Evolutionary conservation across 257 asterid genomes (phyloP).

Genomic region (Rauvolfia tetraphylla): DNA sequence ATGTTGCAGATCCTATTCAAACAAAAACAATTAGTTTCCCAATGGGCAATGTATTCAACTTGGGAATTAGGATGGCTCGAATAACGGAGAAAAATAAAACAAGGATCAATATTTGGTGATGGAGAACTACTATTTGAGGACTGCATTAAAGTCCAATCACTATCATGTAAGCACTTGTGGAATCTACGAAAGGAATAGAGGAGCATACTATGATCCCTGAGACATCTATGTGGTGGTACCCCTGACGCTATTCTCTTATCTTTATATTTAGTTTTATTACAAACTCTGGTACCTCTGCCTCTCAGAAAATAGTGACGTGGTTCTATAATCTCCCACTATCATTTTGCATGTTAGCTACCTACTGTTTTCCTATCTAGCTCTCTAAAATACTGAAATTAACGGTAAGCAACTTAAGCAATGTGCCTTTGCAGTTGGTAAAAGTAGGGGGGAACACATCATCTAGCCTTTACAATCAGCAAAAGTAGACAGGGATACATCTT

Average conservation of each 20-base stretch:
- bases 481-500: not conserved
- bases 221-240: not conserved
- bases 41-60: too few species aligned
- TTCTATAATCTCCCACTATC: not conserved
- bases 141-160: too few species aligned
- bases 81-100: too few species aligned
- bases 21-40: not conserved
- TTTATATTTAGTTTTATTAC: too few species aligned
- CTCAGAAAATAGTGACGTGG: not conserved
- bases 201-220: not conserved
- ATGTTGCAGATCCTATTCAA: slow-evolving; percentile 59
- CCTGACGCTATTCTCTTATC: not conserved
- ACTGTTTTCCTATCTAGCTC: not conserved
- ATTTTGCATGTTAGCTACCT: not conserved
- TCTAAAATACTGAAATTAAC: not conserved
- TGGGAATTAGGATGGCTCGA: not conserved
- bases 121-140: too few species aligned
- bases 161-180: too few species aligned
- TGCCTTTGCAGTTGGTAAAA: not conserved
- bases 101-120: too few species aligned
- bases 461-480: too few species aligned
- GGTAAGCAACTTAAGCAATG: not conserved
- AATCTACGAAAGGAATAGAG: too few species aligned
- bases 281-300: not conserved
- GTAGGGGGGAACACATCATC: too few species aligned